Conservation (phyloP, 345 rosid genomes). For the Microthlaspi erraticum region DNA sequence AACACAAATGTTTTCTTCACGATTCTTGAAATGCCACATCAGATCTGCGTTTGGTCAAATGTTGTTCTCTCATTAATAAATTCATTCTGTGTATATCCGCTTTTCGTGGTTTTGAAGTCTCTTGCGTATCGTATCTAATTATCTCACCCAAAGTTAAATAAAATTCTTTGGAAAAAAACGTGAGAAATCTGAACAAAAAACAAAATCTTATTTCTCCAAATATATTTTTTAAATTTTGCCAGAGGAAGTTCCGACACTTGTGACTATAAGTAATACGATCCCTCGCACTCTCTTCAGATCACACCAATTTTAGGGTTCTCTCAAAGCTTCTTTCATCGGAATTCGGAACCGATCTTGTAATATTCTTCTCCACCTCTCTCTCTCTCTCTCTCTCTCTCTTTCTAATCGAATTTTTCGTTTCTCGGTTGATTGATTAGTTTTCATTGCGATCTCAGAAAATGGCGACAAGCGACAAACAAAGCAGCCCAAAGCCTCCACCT, state of each 20-base stretch:
- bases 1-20: neutral
- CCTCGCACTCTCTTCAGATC: conserved; percentile 33
- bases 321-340: neutral
- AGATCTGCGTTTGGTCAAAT: conserved; percentile 20
- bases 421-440: neutral
- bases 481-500: conserved; percentile 80
- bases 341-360: conserved; percentile 15
- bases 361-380: neutral
- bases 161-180: neutral
- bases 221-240: conserved; percentile 32
- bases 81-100: too few species aligned
- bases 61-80: too few species aligned
- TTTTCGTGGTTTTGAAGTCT: conserved; percentile 34
- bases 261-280: conserved; percentile 28
- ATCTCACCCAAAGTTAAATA: conserved; percentile 14
- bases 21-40: conserved; percentile 9
- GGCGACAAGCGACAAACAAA: conserved; percentile 59
- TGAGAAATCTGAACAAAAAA: neutral
- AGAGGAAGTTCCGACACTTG: conserved; percentile 41
- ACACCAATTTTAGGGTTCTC: conserved; percentile 37
- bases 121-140: conserved; percentile 14
- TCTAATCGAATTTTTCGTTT: neutral
- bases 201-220: neutral
- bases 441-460: conserved; percentile 53
- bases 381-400: neutral